Percentiles rank a stretch among this genome's conserved stretches.
These are phyloP conservation scores for Phytophthora foliorum DNA, from an alignment of 352 stramenopile genomes.

Conservation along the genomic window DNA sequence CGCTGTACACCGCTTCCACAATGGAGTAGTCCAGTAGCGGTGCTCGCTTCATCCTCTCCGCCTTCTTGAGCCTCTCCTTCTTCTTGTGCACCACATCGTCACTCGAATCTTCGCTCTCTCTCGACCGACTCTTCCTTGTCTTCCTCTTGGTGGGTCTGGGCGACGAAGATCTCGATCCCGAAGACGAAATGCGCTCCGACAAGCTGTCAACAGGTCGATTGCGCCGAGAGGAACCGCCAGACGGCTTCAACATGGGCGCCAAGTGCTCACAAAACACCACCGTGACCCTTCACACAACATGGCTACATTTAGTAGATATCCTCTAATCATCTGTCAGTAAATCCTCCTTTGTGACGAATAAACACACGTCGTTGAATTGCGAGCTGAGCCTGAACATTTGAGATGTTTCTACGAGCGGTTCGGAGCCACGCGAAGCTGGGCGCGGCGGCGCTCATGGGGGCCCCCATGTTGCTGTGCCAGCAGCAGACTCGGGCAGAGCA, in stretches of 20 bases:
- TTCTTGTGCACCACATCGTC: constrained; percentile 21
- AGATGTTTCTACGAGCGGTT: constrained; percentile 61
- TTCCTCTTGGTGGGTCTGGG: constrained; percentile 9
- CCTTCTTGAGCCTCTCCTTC: constrained; percentile 46
- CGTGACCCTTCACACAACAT: constrained; percentile 29
- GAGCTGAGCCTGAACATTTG: constrained; percentile 14
- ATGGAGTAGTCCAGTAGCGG: constrained; percentile 54
- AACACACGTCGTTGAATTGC: constrained; percentile 19
- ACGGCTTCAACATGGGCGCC: constrained; percentile 22
- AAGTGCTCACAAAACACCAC: not conserved
- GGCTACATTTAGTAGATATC: constrained; percentile 26
- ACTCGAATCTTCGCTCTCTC: constrained; percentile 12
- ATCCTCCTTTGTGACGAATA: constrained; percentile 19
- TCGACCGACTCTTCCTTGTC: constrained; percentile 3
- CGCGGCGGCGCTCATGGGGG: constrained; percentile 46
- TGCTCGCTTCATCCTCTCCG: constrained; percentile 57
- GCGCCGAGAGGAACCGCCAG: constrained; percentile 10
- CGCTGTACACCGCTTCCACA: constrained; percentile 64
- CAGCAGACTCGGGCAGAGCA: constrained; percentile 51
- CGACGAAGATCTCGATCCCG: constrained; percentile 14
- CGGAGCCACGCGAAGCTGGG: constrained; percentile 45
- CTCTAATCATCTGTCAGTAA: constrained; percentile 14
- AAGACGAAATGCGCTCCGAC: constrained; percentile 14
- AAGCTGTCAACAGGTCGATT: constrained; percentile 11
- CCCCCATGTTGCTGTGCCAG: constrained; percentile 45